Base-by-base conservation (phyloP, 2,329 filamentous ascomycete genomes). In the Sordariomycetes sp. region DNA sequence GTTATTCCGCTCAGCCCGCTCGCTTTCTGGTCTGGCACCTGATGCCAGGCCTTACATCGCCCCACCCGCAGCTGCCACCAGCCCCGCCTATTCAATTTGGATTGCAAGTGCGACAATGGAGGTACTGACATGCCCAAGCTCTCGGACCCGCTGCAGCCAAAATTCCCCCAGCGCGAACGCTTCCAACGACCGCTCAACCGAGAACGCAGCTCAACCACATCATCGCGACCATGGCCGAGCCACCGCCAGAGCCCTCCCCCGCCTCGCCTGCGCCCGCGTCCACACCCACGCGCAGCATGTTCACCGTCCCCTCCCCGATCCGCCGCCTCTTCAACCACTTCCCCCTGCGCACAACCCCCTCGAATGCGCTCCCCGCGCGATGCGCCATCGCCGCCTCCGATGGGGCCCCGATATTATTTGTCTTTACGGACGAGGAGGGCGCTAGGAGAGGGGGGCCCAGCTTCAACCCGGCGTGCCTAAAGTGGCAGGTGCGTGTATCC, bases 401-500 rank as follows among this genome's bases (percentile, higher is more conserved):
- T 61, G 61, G 69, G 22, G 69, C 75, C 6, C 77, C 80, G 61
- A 79, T 82, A 11, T 76, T 99, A 10, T 91, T 91, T 70, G 78
- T 96, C 59, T 97, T 97, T 72, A 81, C 83, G 60, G 82, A 79
- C 16, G 75, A 82, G 1, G 74, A 79, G n/a, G 87, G 83, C 65
- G 87, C 85, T 37, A 70, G 71, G 59, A 68, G 68, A 46, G 85
- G 84, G 4, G 73, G 76, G 34, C 88, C 91, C 28, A 95, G 90
- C 63, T 96, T 88, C 74, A 97, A 97, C 69, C 94, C 94, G 12
- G 84, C 86, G 60, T 99, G 94, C 76, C 77, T 97, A 67, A 96
- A 93, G 76, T 97, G 91, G 91, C 94, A 97, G 88, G 90, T 93
- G 66, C 64, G 83, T 14, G 7, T 46, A 16, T n/a, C 18, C 14